phyloP scores from a whole-genome alignment of 1,284 basidiomycete species.

The Neonothopanus nambi region DNA sequence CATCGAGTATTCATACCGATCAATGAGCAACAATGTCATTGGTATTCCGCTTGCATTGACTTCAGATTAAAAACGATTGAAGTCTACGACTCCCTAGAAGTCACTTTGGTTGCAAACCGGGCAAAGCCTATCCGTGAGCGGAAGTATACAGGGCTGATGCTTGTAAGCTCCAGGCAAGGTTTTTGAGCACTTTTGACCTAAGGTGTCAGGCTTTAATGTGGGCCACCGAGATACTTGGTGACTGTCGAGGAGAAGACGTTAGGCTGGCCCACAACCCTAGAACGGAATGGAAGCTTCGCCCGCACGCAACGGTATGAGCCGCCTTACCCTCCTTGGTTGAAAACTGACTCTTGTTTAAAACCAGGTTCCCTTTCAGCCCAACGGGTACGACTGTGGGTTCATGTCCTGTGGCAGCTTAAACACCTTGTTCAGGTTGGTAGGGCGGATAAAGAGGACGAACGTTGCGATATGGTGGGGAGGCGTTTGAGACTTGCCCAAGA shows the following conservation, averaged over 20 bases:
- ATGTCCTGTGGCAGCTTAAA: background rate
- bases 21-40: background rate
- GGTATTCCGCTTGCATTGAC: constrained; percentile 1
- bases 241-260: background rate
- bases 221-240: background rate
- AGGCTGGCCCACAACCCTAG: background rate
- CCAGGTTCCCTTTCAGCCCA: background rate
- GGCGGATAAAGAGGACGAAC: background rate
- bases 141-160: background rate
- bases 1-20: background rate
- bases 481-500: background rate
- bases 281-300: background rate
- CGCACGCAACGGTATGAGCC: background rate
- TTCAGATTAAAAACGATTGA: background rate
- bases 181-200: background rate
- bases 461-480: background rate
- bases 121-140: background rate
- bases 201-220: constrained; percentile 1
- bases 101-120: background rate
- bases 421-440: background rate
- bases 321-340: background rate
- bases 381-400: background rate
- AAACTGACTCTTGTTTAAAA: background rate
- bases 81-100: background rate
- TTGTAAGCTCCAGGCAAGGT: background rate